A percentile compares a stretch with the other conserved stretches of the same genome.
Evolutionary conservation across 2,329 filamentous ascomycete species (phyloP).

Genomic region (Scedosporium minutisporum): DNA sequence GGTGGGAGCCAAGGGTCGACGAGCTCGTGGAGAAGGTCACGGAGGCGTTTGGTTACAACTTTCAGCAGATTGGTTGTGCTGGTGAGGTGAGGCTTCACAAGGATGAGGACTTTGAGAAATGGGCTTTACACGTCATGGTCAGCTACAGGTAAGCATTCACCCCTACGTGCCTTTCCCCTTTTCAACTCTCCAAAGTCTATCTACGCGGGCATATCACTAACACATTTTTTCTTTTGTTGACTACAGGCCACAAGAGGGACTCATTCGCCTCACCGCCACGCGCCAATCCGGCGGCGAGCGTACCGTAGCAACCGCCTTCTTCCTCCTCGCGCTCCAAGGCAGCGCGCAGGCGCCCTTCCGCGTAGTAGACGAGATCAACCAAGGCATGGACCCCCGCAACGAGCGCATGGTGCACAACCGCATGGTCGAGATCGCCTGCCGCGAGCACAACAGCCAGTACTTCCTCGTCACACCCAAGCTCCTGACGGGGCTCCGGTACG

Average conservation of each 20-base stretch:
- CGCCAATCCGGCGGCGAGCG: constrained; percentile 94
- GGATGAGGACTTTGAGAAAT: constrained; percentile 85
- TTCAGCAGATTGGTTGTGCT: constrained; percentile 86
- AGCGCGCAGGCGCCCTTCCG: constrained; percentile 92
- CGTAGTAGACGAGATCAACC: constrained; percentile 98
- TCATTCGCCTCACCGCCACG: constrained; percentile 61
- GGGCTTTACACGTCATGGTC: constrained; percentile 89
- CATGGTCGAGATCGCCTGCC: constrained; percentile 95
- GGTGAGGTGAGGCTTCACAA: constrained; percentile 86
- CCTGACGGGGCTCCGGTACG: constrained; percentile 74
- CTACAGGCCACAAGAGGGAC: constrained; percentile 9
- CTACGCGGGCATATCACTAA: no score
- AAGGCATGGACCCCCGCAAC: constrained; percentile 98
- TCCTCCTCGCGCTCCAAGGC: constrained; percentile 93
- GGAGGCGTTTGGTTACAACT: constrained; percentile 85
- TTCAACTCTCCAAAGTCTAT: neutral
- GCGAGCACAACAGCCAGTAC: constrained; percentile 71
- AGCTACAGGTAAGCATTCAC: constrained; percentile 66
- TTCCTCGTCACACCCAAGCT: constrained; percentile 98
- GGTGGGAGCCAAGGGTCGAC: constrained; percentile 82
- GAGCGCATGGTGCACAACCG: constrained; percentile 96
- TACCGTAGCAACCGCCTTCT: constrained; percentile 95
- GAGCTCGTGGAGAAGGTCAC: constrained; percentile 71
- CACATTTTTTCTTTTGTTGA: neutral
- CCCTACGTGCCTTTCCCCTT: neutral